These are phyloP conservation scores for Osmanthus fragrans DNA, from an alignment of 257 asterid species.

Conservation along the genomic window DNA sequence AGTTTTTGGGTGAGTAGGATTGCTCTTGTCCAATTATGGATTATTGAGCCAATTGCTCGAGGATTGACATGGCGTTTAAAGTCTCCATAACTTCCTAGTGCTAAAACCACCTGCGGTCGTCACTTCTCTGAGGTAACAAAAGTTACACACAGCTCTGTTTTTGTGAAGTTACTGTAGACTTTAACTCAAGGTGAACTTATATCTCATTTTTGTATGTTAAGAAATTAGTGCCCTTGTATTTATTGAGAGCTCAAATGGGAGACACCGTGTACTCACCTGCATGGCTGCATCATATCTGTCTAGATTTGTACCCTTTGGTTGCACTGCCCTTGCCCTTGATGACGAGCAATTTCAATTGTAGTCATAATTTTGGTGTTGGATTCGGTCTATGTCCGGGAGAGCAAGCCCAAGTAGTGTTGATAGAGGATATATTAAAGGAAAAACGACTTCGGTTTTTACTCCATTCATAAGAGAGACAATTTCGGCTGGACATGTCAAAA, in stretches of 20 bases:
- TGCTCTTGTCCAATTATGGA: background rate
- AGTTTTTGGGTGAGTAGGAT: background rate
- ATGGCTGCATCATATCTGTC: background rate
- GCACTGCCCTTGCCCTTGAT: background rate
- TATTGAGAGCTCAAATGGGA: background rate
- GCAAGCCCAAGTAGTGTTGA: too few relatives aligned
- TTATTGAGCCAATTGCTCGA: background rate
- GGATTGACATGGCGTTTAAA: background rate
- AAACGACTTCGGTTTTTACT: too few relatives aligned
- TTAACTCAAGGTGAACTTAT: background rate
- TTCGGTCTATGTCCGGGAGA: too few relatives aligned
- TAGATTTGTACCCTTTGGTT: background rate
- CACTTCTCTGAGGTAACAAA: conserved; percentile 6
- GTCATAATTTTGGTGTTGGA: too few relatives aligned
- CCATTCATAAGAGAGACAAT: too few relatives aligned
- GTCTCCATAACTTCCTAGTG: background rate
- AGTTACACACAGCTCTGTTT: background rate
- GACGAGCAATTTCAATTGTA: background rate
- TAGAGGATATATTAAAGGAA: too few relatives aligned
- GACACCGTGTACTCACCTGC: background rate
- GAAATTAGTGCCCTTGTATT: background rate
- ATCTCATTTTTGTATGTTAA: background rate
- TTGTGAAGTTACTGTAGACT: background rate
- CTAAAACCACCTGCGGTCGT: background rate
- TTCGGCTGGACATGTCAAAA: background rate